Percentiles rank a stretch among this genome's conserved stretches.
These are phyloP conservation scores for Trichophyton mentagrophytes DNA, from an alignment of 2,329 filamentous ascomycete species.

Conservation along the genomic window DNA sequence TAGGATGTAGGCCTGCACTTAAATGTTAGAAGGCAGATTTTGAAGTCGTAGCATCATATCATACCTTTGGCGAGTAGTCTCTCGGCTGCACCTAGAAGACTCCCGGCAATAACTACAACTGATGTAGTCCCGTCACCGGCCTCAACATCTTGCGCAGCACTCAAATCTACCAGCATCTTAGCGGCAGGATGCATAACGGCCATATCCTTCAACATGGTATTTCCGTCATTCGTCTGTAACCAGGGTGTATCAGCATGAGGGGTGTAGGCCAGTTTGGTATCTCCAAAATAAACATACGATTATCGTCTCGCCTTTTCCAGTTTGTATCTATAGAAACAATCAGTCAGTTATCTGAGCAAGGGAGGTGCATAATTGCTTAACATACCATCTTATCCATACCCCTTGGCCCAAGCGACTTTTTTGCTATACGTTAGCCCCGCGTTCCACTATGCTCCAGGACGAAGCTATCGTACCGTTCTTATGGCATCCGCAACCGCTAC, in stretches of 20 bases:
- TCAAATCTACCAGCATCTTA: conserved; percentile 97
- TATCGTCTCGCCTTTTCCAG: conserved; percentile 89
- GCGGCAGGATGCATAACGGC: conserved; percentile 98
- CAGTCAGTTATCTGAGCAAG: background rate
- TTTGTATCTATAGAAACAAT: conserved; percentile 55
- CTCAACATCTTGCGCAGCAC: conserved; percentile 94
- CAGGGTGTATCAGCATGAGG: background rate
- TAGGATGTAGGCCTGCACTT: conserved; percentile 64
- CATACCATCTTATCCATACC: conserved; percentile 94
- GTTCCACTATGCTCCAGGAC: conserved; percentile 14
- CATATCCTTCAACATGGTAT: conserved; percentile 99
- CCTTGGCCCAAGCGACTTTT: conserved; percentile 71
- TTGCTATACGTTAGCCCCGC: conserved; percentile 27
- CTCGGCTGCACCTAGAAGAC: conserved; percentile 85
- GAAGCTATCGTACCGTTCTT: conserved; percentile 50
- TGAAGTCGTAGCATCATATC: background rate
- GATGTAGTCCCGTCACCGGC: conserved; percentile 97
- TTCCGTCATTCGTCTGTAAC: conserved; percentile 78
- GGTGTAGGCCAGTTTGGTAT: background rate
- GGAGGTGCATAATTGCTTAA: background rate
- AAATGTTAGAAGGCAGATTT: background rate
- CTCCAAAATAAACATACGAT: conserved; percentile 43
- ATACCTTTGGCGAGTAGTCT: conserved; percentile 69
- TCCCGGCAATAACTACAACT: conserved; percentile 94
- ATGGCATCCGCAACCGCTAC: conserved; percentile 93